Conservation (phyloP, 495 filamentous ascomycete genomes). For the Rostrohypoxylon terebratum region DNA sequence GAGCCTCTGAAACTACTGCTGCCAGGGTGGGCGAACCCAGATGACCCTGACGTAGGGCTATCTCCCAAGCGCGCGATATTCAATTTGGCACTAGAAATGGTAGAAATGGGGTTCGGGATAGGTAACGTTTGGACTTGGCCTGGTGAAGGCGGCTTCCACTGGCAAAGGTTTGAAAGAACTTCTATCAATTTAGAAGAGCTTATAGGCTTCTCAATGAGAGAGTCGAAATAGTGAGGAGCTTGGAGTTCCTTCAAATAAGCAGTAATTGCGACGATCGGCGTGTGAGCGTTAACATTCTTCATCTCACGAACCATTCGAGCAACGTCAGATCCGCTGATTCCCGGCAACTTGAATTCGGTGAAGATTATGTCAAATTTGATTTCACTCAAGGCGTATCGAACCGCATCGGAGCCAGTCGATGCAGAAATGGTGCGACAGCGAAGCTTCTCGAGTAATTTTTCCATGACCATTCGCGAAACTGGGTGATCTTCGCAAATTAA, state of each 20-base stretch:
- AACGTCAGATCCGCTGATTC: conserved; percentile 93
- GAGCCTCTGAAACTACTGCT: conserved; percentile 80
- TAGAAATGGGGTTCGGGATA: conserved; percentile 67
- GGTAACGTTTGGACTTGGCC: conserved; percentile 58
- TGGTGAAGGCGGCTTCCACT: conserved; percentile 85
- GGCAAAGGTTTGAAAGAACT: conserved; percentile 83
- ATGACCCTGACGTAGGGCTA: conserved; percentile 86
- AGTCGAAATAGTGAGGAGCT: conserved; percentile 93
- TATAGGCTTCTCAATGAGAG: conserved; percentile 94
- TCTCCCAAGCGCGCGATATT: conserved; percentile 74
- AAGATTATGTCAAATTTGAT: conserved; percentile 98
- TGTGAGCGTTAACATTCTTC: conserved; percentile 92
- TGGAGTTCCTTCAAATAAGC: conserved; percentile 96
- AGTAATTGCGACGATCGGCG: conserved; percentile 96
- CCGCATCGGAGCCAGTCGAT: conserved; percentile 86
- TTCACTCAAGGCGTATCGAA: conserved; percentile 91
- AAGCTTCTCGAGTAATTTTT: conserved; percentile 93
- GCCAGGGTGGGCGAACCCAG: conserved; percentile 73
- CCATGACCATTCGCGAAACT: conserved; percentile 97
- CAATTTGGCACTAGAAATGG: conserved; percentile 72
- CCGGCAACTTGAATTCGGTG: conserved; percentile 94
- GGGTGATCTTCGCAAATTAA: conserved; percentile 98
- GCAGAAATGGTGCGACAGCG: conserved; percentile 95
- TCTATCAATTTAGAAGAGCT: conserved; percentile 89
- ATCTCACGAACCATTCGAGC: conserved; percentile 97